Base-by-base conservation (phyloP, 495 filamentous ascomycete species). In the Penicillium fimorum region DNA sequence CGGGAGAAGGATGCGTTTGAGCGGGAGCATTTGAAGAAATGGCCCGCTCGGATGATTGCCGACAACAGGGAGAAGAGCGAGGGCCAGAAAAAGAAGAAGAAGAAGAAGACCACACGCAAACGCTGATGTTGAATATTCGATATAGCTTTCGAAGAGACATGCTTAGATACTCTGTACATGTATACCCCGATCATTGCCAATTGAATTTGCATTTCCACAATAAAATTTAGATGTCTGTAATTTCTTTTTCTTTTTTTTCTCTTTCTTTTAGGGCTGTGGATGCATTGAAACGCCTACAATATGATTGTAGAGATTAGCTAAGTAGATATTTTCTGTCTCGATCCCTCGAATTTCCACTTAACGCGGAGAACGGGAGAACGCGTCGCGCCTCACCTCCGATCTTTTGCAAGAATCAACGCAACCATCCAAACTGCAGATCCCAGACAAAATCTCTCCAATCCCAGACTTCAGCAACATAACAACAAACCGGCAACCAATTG, bases 1-100 rank as follows among this genome's bases (percentile, higher is more conserved):
- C 79, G 82, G 47, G 84, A 88, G 59, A 97, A 96, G 72, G 78
- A 82, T 41, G 86, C 79, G 12, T 96, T 97, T 65, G 94, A 98
- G 64, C 70, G 80, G 42, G 88, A 95, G 66, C 83, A 92, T 69
- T 72, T 82, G 58, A 84, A 83, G 57, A 80, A 83, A 59, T 84
- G 80, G 75, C 82, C 84, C 24, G 70, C 78, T 37, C 67, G 75
- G 43, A 63, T 67, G 59, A 75, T 69, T 52, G 75, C 66, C 25
- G 68, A 72, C 37, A 71, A 62, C 42, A 66, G 68, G 62, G 70
- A 70, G 45, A 70, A 65, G 47, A 73, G 69, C 35, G 69, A 73
- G 17, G 64, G 66, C 27, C 69, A 78, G 45, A 84, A 73, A 56
- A 76, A 73, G 49, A 83, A 82, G 69, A 77, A 79, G 59, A 84